Evolutionary conservation across 1,284 basidiomycete genomes (phyloP), one percentile per base, ranked within the genome.

Genomic region (Fomitiporia mediterranea): DNA sequence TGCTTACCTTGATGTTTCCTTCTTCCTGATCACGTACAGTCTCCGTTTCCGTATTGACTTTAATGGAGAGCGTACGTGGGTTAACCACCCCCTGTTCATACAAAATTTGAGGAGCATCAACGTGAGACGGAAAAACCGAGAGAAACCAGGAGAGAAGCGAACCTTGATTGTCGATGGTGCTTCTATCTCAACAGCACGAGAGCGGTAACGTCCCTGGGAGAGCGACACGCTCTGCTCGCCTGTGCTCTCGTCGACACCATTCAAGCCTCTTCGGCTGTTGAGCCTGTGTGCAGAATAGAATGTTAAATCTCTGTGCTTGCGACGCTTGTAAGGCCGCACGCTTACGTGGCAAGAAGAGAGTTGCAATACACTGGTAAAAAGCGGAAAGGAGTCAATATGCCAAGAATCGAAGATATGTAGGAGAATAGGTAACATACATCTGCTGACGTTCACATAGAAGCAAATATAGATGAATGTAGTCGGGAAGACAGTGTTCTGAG

Each of bases 41-140:
- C 49, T 56, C 55, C 23, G 58, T 56, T 46, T 60, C 58, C 6
- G 58, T 56, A 34, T 56, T 55, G 25, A 60, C 58, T 38, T 60
- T 60, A 35, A 60, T 56, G 15, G 54, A 56, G 9, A 60, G 28
- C 35, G 46, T 37, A n/a, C 38, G 58, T 8, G 48, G 39, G 13
- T 50, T 35, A 17, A n/a, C n/a, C n/a, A 35, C 9, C 9, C 25
- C 37, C 21, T 32, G 47, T n/a, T 39, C 34, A 9, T 30, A 2
- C 23, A 25, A 21, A 28, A 49, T n/a, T 27, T 27, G 30, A 15
- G 35, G 39, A 34, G 21, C 8, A 15, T 39, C 25, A 47, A n/a
- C 43, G 28, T 21, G 38, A 2, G 19, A 28, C 17, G 15, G 23
- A 30, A 6, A 8, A 40, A 9, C n/a, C n/a, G 23, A 32, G 19